Base-by-base conservation (phyloP, 768 basidiomycete genomes). In the Strobilomyces confusus region DNA sequence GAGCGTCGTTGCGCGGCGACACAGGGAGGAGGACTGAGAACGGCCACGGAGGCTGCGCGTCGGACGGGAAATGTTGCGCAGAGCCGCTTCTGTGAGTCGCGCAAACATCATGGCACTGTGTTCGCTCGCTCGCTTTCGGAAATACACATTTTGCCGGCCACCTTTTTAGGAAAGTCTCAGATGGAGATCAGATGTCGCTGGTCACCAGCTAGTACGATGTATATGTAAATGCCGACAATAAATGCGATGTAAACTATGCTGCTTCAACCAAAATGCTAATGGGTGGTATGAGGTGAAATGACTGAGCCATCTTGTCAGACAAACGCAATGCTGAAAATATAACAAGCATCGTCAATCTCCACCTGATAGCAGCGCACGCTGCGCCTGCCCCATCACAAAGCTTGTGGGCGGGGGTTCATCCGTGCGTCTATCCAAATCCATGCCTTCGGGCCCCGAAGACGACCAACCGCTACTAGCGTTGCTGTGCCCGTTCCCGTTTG, bases 11-110 rank as follows among this genome's bases (percentile, higher is more conserved):
- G 73, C 59, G 49, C 62, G 55, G 54, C 69, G 68, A 51, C 53
- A n/a, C n/a, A n/a, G 45, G 43, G 56, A 50, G 52, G 38, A 32
- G 19, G 33, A 3, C 17, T 9, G 51, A 19, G 41, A 51, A 55
- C 74, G 79, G 51, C 75, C 71, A 58, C 71, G 73, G 62, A 80
- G 74, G 47, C 72, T 67, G 55, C 74, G 77, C 14, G 63, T 14
- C 3, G 63, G 62, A 50, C 68, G 59, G 12, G 72, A 57, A 22
- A 71, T 64, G 58, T 67, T 74, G 56, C 69, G 58, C 43, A 80
- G 61, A 40, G 67, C 76, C 71, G 75, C 75, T 62, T 72, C 73
- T 52, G 75, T 40, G 20, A 68, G 58, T 20, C 67, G 65, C 36
- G 69, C 69, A 55, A 75, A 63, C 75, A 75, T 76, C 60, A 54